Conservation (phyloP, 139 green algal genomes). For the Microglena sp. region DNA sequence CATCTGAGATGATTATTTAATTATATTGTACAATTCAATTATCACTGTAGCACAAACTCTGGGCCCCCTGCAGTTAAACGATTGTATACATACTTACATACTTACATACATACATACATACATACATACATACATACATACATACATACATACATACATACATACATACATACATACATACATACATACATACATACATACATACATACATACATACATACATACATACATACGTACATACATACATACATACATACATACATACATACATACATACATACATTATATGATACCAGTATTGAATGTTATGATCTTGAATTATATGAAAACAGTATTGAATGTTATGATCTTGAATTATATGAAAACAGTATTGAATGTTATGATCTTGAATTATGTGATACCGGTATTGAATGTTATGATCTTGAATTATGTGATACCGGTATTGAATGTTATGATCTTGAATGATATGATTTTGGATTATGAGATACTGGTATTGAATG, state of each 20-base stretch:
- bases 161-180: no score
- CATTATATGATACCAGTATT: neutral
- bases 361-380: neutral
- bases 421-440: neutral
- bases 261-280: neutral
- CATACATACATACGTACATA: neutral
- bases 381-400: neutral
- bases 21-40: no score
- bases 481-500: neutral
- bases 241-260: neutral
- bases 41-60: no score
- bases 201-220: neutral
- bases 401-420: neutral
- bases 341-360: neutral
- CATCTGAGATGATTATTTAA: no score
- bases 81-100: no score
- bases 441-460: neutral
- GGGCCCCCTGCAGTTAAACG: neutral
- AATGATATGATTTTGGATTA: neutral
- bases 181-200: no score
- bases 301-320: neutral
- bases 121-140: no score
- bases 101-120: no score
- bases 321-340: neutral
- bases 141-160: no score